A percentile compares a stretch with the other conserved stretches of the same genome.
phyloP scores from a whole-genome alignment of 768 basidiomycete genomes.

The Podaxis sp. region DNA sequence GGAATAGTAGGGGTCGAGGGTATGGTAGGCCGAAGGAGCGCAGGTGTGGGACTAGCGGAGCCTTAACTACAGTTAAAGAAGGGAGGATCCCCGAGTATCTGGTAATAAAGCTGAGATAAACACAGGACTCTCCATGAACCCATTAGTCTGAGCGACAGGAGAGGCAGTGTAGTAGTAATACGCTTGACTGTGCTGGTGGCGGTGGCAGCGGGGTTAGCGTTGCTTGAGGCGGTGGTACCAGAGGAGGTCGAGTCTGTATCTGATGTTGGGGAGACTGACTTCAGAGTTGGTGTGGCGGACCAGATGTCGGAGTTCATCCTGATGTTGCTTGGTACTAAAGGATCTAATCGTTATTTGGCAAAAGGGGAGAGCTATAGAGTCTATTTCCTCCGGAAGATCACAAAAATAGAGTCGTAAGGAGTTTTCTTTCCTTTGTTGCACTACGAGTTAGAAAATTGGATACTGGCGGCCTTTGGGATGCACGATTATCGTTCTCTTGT shows the following conservation, averaged over 20 bases:
- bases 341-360: background rate
- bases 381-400: background rate
- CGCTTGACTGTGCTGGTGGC: background rate
- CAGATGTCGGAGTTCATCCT: too few relatives aligned
- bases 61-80: conserved; percentile 13
- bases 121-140: background rate
- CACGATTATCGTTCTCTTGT: conserved; percentile 40
- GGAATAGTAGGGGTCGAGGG: conserved; percentile 5
- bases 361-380: background rate
- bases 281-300: conserved; percentile 14
- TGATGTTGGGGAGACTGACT: conserved; percentile 24
- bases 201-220: background rate
- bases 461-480: conserved; percentile 36
- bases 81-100: background rate
- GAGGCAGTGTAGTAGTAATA: background rate
- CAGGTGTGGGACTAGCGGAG: conserved; percentile 15
- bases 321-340: background rate
- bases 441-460: conserved; percentile 14
- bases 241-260: conserved; percentile 16
- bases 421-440: background rate
- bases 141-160: background rate
- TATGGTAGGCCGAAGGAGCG: conserved; percentile 10
- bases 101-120: background rate
- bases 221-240: background rate
- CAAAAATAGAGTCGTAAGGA: background rate